These are phyloP conservation scores for Candida smagusa DNA, from an alignment of 1,139 yeast species.

Conservation along the genomic window DNA sequence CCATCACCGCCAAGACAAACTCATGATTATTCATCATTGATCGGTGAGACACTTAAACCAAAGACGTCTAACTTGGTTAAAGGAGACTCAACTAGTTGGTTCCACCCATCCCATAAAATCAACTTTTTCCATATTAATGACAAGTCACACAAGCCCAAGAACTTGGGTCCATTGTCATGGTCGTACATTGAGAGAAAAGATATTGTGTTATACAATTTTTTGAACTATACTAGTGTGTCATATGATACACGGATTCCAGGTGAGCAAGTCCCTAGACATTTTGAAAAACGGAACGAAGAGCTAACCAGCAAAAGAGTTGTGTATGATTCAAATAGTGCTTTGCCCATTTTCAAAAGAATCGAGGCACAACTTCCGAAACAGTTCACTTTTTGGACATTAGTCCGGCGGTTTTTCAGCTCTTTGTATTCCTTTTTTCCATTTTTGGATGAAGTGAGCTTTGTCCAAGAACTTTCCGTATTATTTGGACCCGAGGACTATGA, in stretches of 20 bases:
- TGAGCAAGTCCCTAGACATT: not conserved
- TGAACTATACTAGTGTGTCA: not conserved
- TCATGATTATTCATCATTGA: not conserved
- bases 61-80: not conserved
- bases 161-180: slow-evolving; percentile 1
- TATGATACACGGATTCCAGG: slow-evolving; percentile 1
- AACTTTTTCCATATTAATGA: slow-evolving; percentile 1
- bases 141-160: not conserved
- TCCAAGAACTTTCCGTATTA: not conserved
- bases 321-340: not conserved
- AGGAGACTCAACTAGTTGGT: not conserved
- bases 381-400: not conserved
- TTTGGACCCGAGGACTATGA: slow-evolving; percentile 1
- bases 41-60: too few relatives aligned
- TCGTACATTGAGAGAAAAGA: slow-evolving; percentile 1
- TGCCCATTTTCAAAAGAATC: not conserved
- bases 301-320: not conserved
- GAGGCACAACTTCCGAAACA: not conserved
- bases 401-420: not conserved
- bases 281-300: not conserved
- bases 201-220: not conserved
- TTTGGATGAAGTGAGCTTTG: not conserved
- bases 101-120: not conserved
- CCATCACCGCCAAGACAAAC: not conserved
- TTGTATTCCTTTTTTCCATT: not conserved